A percentile compares a stretch with the other conserved stretches of the same genome.
These are phyloP conservation scores for Rhinocladiella similis DNA, from an alignment of 2,329 filamentous ascomycete species.

Conservation along the genomic window DNA sequence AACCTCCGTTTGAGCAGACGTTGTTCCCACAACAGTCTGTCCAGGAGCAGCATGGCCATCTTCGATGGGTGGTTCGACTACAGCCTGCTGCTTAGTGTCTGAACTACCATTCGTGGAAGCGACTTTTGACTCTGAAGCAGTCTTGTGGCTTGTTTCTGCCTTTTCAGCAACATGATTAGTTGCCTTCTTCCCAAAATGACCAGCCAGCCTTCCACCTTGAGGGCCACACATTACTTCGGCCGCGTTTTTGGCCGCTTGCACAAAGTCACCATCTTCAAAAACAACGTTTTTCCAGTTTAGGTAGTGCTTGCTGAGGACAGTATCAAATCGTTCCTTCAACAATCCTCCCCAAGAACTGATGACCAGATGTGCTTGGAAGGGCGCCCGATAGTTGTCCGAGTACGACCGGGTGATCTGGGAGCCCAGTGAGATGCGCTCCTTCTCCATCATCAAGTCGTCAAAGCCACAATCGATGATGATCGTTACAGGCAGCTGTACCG, in stretches of 20 bases:
- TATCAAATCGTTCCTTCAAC: constrained; percentile 78
- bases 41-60: too few relatives aligned
- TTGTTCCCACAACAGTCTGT: background rate
- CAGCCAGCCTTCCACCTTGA: constrained; percentile 59
- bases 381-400: constrained; percentile 75
- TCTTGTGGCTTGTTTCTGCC: background rate
- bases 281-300: constrained; percentile 75
- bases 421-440: constrained; percentile 78
- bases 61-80: background rate
- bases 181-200: constrained; percentile 46
- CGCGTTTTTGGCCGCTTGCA: constrained; percentile 65
- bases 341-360: constrained; percentile 78
- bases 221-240: constrained; percentile 65
- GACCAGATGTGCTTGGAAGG: constrained; percentile 69
- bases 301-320: constrained; percentile 69
- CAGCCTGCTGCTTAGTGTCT: background rate
- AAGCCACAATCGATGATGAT: constrained; percentile 91
- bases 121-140: background rate
- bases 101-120: background rate
- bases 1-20: constrained; percentile 8
- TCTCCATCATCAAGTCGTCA: constrained; percentile 83
- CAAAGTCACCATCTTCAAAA: constrained; percentile 74
- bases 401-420: constrained; percentile 86
- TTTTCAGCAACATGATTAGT: background rate
- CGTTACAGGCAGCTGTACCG: constrained; percentile 69